Evolutionary conservation across 1,139 yeast genomes (phyloP).

Genomic region (Suhomyces guaymorum): DNA sequence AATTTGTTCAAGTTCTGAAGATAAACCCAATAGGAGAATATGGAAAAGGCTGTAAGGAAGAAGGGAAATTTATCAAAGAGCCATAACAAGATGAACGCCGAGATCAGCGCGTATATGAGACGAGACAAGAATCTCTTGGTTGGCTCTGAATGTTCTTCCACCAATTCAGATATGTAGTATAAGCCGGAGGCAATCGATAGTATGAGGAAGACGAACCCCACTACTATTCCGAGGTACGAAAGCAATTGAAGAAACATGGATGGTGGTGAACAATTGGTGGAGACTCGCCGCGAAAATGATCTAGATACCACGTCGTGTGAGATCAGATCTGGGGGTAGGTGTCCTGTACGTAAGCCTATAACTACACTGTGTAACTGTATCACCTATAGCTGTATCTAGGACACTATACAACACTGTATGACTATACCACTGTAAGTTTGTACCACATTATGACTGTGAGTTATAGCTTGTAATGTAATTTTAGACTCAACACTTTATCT

Average conservation of each 20-base stretch:
- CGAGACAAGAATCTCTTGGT: constrained; percentile 69
- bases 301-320: not conserved
- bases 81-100: constrained; percentile 54
- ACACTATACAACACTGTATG: too few species aligned
- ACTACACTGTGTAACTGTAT: too few species aligned
- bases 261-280: not conserved
- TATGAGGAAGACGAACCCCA: constrained; percentile 72
- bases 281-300: not conserved
- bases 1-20: constrained; percentile 73
- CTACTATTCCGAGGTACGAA: constrained; percentile 67
- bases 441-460: too few species aligned
- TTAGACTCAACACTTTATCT: not conserved
- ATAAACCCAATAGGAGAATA: constrained; percentile 71
- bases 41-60: constrained; percentile 60
- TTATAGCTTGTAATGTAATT: not conserved
- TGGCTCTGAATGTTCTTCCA: constrained; percentile 89
- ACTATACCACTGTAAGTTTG: too few species aligned
- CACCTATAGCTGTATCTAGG: too few species aligned
- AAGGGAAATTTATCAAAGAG: constrained; percentile 80
- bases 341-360: too few species aligned
- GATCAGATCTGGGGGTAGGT: not conserved
- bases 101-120: constrained; percentile 61
- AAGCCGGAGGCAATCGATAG: constrained; percentile 76
- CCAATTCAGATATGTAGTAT: constrained; percentile 86
- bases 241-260: constrained; percentile 44